Conservation (phyloP, 345 rosid species). For the Nasturtium officinale region DNA sequence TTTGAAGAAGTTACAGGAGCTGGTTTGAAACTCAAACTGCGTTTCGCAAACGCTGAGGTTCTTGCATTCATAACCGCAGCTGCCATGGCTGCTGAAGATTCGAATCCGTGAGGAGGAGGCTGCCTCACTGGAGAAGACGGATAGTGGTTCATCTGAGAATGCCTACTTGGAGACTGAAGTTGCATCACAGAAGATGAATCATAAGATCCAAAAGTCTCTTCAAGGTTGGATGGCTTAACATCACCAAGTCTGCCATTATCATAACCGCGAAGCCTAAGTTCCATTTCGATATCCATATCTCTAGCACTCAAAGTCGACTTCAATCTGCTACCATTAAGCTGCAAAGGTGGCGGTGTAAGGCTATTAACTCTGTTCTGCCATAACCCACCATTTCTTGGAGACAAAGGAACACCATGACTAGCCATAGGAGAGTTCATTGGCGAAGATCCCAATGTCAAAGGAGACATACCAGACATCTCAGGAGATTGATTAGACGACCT, state of each 20-base stretch:
- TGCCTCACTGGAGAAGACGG: constrained; percentile 64
- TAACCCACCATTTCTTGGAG: constrained; percentile 64
- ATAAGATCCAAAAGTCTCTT: constrained; percentile 66
- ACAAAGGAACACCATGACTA: constrained; percentile 51
- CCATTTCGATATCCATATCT: constrained; percentile 77
- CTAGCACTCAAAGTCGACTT: constrained; percentile 77
- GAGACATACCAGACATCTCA: constrained; percentile 67
- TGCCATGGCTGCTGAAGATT: constrained; percentile 87
- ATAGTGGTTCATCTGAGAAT: constrained; percentile 64
- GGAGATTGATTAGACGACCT: constrained; percentile 60
- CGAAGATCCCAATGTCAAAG: constrained; percentile 61
- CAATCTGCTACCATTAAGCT: constrained; percentile 79
- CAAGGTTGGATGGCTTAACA: constrained; percentile 54
- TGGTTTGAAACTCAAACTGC: constrained; percentile 83
- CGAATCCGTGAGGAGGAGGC: constrained; percentile 56
- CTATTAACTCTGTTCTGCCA: constrained; percentile 80
- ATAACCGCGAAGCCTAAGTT: constrained; percentile 59
- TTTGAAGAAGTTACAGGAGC: constrained; percentile 57
- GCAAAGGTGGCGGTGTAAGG: constrained; percentile 73
- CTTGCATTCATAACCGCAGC: constrained; percentile 91
- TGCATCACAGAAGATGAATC: constrained; percentile 57
- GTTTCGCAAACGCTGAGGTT: constrained; percentile 77
- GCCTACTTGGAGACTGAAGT: constrained; percentile 67
- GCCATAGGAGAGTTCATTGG: constrained; percentile 81
- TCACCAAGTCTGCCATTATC: constrained; percentile 53